phyloP scores from a whole-genome alignment of 805 yeast species.

The Candida namnaoensis region DNA sequence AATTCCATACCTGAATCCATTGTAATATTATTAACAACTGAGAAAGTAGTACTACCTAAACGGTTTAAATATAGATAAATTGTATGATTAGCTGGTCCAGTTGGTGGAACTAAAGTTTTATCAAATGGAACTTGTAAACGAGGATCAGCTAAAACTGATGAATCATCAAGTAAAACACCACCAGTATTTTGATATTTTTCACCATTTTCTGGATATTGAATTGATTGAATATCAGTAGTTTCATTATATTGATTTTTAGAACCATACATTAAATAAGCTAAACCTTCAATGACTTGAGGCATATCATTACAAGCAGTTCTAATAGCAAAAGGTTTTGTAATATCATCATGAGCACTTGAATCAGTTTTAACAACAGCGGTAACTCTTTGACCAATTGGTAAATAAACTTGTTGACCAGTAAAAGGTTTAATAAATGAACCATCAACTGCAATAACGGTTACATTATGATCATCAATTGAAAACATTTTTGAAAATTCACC shows the following conservation, averaged over 20 bases:
- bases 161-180: slow-evolving; percentile 11
- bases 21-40: slow-evolving; percentile 16
- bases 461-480: slow-evolving; percentile 23
- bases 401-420: slow-evolving; percentile 16
- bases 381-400: slow-evolving; percentile 25
- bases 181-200: slow-evolving; percentile 10
- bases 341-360: slow-evolving; percentile 36
- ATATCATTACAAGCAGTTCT: slow-evolving; percentile 17
- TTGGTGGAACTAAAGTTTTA: slow-evolving; percentile 1
- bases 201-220: slow-evolving; percentile 11
- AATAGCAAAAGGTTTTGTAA: slow-evolving; percentile 25
- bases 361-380: slow-evolving; percentile 30
- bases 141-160: slow-evolving; percentile 9
- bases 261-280: slow-evolving; percentile 19
- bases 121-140: slow-evolving; percentile 14
- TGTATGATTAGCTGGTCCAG: slow-evolving; percentile 19
- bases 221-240: background rate
- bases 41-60: slow-evolving; percentile 20
- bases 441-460: slow-evolving; percentile 23
- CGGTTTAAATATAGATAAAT: slow-evolving; percentile 22
- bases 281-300: slow-evolving; percentile 21
- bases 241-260: background rate
- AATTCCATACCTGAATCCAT: slow-evolving; percentile 18
- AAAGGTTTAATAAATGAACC: slow-evolving; percentile 22
- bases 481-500: slow-evolving; percentile 25